Base-by-base conservation (phyloP, 1,284 basidiomycete species). In the Pseudozyma sp. region DNA sequence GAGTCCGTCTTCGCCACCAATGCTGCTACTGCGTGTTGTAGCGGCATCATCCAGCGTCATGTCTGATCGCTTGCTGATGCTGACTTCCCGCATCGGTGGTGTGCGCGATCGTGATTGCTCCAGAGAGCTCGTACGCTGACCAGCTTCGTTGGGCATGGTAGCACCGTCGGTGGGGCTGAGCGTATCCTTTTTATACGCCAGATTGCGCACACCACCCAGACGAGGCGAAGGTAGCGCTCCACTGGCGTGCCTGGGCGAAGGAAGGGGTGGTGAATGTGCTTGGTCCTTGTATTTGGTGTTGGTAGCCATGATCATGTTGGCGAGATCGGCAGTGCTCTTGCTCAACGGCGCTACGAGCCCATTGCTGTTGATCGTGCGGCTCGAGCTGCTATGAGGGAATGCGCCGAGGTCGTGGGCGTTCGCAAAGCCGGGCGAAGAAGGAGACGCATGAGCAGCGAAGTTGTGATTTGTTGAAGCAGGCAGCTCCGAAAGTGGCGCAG, bases 281-380 rank as follows among this genome's bases (percentile, higher is more conserved):
- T 70, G 70, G 34, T 72, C 55, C 13, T 53, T 52, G 50, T 48
- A 72, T 36, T 76, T 69, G 53, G 40, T 21, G 51, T 70, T 72
- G 50, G 52, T 35, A 1, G 66, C 49, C 62, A 60, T 60, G 40
- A 72, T 50, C 55, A 66, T 58, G 42, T 60, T 45, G 44, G 56
- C 63, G 7, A 67, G 59, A 6, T 72, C 63, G 36, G 59, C 52
- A 14, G 47, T 49, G 14, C 47, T 58, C 63, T 63, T 63, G 45
- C 47, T 45, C 3, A 51, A 25, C 7, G 59, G 40, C 5, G 43
- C 45, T 38, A 35, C 44, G 34, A 25, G 16, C 18, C 35, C 54
- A 36, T 19, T 44, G 43, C 25, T 49, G n/a, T 59, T 58, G 43
- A 69, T 44, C 16, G 59, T 56, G 14, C 66, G 62, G 7, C 43